Conservation (phyloP, 352 stramenopile species). For the Phytophthora parvispora region DNA sequence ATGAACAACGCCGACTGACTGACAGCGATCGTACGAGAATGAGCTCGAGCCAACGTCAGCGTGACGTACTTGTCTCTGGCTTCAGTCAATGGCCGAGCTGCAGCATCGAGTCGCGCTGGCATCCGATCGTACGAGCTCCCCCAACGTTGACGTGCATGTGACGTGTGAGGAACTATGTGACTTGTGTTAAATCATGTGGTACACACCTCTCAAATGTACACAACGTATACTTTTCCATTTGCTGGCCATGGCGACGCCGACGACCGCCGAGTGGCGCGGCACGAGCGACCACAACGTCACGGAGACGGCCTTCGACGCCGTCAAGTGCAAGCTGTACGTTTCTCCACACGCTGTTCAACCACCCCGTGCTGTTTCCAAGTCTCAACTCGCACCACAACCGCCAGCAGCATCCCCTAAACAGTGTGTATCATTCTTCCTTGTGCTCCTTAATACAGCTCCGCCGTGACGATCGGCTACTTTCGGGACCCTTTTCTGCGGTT, state of each 20-base stretch:
- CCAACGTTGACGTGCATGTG: too few relatives aligned
- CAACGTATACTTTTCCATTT: not conserved
- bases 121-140: too few relatives aligned
- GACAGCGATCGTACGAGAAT: not conserved
- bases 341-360: not conserved
- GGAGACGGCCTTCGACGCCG: conserved; percentile 79
- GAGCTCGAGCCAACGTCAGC: not conserved
- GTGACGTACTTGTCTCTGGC: conserved; percentile 11
- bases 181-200: not conserved
- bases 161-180: not conserved
- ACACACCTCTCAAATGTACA: not conserved
- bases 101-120: not conserved
- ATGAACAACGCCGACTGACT: conserved; percentile 5
- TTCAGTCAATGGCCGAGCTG: not conserved
- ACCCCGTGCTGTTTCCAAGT: not conserved
- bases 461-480: conserved; percentile 70
- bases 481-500: conserved; percentile 64
- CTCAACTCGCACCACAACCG: not conserved
- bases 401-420: conserved; percentile 21
- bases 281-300: conserved; percentile 87
- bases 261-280: conserved; percentile 26
- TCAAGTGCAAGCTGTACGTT: conserved; percentile 80
- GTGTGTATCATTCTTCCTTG: conserved; percentile 19
- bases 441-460: conserved; percentile 45
- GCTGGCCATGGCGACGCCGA: conserved; percentile 22